Evolutionary conservation across 2,329 filamentous ascomycete species (phyloP), one percentile per base, ranked within the genome.

Genomic region (Tolypocladium tropicale): DNA sequence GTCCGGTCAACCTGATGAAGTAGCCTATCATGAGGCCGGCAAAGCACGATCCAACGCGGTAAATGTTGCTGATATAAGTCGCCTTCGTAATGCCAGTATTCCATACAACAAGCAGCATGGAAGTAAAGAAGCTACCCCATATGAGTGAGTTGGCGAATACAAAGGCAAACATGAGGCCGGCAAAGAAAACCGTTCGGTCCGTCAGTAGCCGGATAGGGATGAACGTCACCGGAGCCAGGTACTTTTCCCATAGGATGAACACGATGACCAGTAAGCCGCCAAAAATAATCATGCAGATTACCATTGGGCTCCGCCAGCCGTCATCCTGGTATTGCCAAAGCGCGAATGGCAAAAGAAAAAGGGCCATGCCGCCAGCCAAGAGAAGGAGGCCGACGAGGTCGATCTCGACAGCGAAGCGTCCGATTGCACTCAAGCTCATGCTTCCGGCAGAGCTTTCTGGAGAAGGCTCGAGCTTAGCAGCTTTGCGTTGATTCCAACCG

Each of bases 331-430:
- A 53, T 10, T 57, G 34, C 25, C 75, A 71, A 30, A 85, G 70
- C 4, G 74, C 82, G 62, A 86, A 78, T 0, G 83, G 82, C 1
- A 85, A 73, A 30, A 85, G 68, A 61, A 85, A 78, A n/a, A 83
- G 65, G 2, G 74, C 72, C 52, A 82, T 74, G 2, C 78, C 80
- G 11, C 68, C 69, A 39, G 76, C 72, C 63, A 82, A 70, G 3
- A 83, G 65, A 25, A 81, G 55, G 33, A 81, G 72, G 14, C 80
- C 80, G 32, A 77, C 55, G 14, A 75, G 73, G 60, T 83, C 80
- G 54, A 82, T 81, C 55, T 83, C 77, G 51, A 80, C 71, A n/a
- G 75, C 64, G 66, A 86, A 86, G 64, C 80, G 71, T 43, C 70
- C 63, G 32, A 83, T 18, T 9, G 12, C 2, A 6, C 64, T 28